These are phyloP conservation scores for Naganishia sp. DNA, from an alignment of 1,284 basidiomycete genomes.

Conservation along the genomic window DNA sequence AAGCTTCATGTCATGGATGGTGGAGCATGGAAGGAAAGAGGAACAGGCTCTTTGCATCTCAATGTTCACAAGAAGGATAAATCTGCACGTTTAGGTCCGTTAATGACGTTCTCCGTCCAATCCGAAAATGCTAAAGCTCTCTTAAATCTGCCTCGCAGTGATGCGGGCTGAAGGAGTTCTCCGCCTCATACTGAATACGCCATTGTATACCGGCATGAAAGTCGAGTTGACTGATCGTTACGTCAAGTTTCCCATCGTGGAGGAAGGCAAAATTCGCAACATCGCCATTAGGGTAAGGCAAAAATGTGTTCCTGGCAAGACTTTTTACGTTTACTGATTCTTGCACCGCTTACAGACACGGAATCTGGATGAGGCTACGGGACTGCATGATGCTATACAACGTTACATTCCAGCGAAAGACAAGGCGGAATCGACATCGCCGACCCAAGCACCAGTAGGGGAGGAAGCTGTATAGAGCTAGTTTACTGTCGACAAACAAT, in stretches of 20 bases:
- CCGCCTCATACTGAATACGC: constrained; percentile 78
- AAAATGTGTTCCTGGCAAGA: too few relatives aligned
- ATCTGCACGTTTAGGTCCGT: constrained; percentile 24
- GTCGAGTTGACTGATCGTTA: constrained; percentile 74
- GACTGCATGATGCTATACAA: constrained; percentile 15
- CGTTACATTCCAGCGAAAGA: constrained; percentile 23
- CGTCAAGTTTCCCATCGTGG: constrained; percentile 73
- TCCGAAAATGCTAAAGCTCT: constrained; percentile 15
- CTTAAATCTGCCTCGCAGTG: constrained; percentile 58
- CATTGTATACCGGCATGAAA: constrained; percentile 82
- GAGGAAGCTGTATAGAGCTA: constrained; percentile 20
- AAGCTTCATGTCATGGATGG: constrained; percentile 77
- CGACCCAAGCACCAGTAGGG: constrained; percentile 6
- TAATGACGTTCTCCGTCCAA: background rate
- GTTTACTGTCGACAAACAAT: background rate
- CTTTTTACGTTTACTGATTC: background rate
- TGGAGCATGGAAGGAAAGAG: constrained; percentile 82
- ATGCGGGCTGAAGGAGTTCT: constrained; percentile 94
- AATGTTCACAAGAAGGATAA: constrained; percentile 65
- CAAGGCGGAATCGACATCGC: background rate
- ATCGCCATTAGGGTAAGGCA: constrained; percentile 73
- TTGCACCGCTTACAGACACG: constrained; percentile 4
- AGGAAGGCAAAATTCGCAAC: constrained; percentile 64
- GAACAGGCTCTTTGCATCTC: constrained; percentile 76
- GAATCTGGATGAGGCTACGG: constrained; percentile 20